phyloP scores from a whole-genome alignment of 169 alveolate genomes.

The Eimeria maxima region DNA sequence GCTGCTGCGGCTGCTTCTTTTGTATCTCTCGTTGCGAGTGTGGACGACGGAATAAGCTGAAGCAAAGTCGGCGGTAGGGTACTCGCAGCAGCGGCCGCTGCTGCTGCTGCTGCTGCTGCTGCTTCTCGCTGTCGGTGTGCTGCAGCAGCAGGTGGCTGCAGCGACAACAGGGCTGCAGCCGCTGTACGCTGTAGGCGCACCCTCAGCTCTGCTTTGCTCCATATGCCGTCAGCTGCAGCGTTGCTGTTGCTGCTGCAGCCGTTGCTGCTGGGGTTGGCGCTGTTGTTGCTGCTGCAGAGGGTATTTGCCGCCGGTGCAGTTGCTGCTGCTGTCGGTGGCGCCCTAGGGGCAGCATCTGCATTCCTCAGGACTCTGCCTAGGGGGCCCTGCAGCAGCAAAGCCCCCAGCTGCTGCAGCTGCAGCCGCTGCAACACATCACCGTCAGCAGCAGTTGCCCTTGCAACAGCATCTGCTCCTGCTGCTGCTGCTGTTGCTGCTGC shows the following conservation, averaged over 20 bases:
- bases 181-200: slow-evolving; percentile 43
- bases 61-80: not conserved
- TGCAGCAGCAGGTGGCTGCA: slow-evolving; percentile 27
- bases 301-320: not conserved
- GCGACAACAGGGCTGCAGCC: slow-evolving; percentile 32
- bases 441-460: not conserved
- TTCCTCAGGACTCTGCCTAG: slow-evolving; percentile 6
- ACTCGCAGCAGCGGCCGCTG: slow-evolving; percentile 26
- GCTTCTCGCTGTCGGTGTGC: slow-evolving; percentile 13
- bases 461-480: slow-evolving; percentile 14
- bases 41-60: not conserved
- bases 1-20: slow-evolving; percentile 20
- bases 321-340: not conserved
- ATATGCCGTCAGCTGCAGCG: not conserved
- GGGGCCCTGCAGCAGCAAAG: slow-evolving; percentile 40
- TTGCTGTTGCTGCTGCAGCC: slow-evolving; percentile 4
- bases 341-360: slow-evolving; percentile 2
- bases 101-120: slow-evolving; percentile 15
- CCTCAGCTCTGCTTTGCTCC: not conserved
- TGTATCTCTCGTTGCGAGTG: not conserved
- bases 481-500: slow-evolving; percentile 45
- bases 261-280: not conserved
- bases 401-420: slow-evolving; percentile 52
- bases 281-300: slow-evolving; percentile 3
- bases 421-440: slow-evolving; percentile 34